Evolutionary conservation across 306 rosid species (phyloP).

Genomic region (Prunus padus): DNA sequence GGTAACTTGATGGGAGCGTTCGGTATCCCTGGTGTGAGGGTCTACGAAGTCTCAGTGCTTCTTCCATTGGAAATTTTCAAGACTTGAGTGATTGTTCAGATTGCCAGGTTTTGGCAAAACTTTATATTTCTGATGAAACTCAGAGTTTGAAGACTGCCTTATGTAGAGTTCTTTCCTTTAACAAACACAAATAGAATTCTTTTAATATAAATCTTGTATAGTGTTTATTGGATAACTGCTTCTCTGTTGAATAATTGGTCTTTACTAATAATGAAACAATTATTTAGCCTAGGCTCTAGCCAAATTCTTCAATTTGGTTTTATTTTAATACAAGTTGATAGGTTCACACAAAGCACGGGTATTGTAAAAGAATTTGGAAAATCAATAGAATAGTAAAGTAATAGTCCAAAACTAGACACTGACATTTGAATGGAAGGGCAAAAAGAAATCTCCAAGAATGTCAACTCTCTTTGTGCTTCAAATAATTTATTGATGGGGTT

Average conservation of each 20-base stretch:
- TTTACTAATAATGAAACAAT: neutral
- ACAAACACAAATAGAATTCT: neutral
- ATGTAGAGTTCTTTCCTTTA: too few relatives aligned
- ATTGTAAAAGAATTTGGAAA: too few relatives aligned
- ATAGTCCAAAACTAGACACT: neutral
- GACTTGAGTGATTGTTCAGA: conserved; percentile 4
- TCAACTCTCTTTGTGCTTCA: neutral
- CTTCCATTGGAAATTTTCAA: neutral
- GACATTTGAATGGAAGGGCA: neutral
- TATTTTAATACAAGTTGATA: neutral
- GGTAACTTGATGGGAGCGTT: conserved; percentile 5
- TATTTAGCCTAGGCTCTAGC: neutral
- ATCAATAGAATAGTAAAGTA: neutral
- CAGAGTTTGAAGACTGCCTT: neutral
- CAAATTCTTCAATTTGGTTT: neutral
- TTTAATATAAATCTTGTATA: too few relatives aligned
- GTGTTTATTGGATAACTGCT: neutral
- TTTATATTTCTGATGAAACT: neutral
- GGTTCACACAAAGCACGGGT: neutral
- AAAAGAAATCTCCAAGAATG: neutral
- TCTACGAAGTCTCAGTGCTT: conserved; percentile 7
- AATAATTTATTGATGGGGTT: neutral
- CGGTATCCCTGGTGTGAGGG: neutral
- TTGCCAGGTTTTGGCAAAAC: conserved; percentile 1
- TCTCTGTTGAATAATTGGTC: neutral